These are phyloP conservation scores for Keithomyces neogunnii DNA, from an alignment of 2,329 filamentous ascomycete genomes.

Conservation along the genomic window DNA sequence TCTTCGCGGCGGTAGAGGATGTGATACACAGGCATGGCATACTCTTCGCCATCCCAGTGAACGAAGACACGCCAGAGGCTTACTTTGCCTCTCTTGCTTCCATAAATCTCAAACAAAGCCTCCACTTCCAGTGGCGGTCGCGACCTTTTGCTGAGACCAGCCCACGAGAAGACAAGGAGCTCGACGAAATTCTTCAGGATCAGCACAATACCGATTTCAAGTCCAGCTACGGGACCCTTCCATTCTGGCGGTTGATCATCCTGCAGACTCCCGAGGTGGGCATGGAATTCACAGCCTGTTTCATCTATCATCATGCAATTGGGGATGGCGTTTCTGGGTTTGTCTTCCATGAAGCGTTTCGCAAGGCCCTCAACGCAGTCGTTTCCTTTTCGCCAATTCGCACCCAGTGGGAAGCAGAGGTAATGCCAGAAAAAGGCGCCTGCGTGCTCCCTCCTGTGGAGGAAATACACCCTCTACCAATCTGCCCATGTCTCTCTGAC, in stretches of 20 bases:
- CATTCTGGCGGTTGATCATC: constrained; percentile 36
- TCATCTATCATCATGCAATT: constrained; percentile 39
- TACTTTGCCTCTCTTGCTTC: constrained; percentile 34
- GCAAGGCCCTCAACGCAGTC: constrained; percentile 21
- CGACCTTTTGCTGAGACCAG: constrained; percentile 5
- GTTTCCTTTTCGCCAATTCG: neutral
- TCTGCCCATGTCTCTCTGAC: constrained; percentile 22
- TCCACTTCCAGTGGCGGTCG: constrained; percentile 24
- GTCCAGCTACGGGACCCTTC: constrained; percentile 23
- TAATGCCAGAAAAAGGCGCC: constrained; percentile 11
- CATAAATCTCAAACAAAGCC: constrained; percentile 28
- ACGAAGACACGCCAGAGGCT: constrained; percentile 28
- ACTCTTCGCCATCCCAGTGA: constrained; percentile 31
- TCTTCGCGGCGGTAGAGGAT: constrained; percentile 25
- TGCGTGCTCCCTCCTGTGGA: constrained; percentile 32
- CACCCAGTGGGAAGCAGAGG: neutral
- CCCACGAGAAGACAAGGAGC: constrained; percentile 25
- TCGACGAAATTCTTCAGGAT: constrained; percentile 28
- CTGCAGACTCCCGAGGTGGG: constrained; percentile 17
- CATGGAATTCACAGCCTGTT: constrained; percentile 30
- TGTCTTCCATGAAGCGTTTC: constrained; percentile 34
- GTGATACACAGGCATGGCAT: constrained; percentile 31
- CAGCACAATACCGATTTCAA: constrained; percentile 29
- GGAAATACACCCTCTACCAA: constrained; percentile 26
- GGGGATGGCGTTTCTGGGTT: constrained; percentile 36